These are phyloP conservation scores for Aspergillus funiculosus DNA, from an alignment of 495 filamentous ascomycete species.

Conservation along the genomic window DNA sequence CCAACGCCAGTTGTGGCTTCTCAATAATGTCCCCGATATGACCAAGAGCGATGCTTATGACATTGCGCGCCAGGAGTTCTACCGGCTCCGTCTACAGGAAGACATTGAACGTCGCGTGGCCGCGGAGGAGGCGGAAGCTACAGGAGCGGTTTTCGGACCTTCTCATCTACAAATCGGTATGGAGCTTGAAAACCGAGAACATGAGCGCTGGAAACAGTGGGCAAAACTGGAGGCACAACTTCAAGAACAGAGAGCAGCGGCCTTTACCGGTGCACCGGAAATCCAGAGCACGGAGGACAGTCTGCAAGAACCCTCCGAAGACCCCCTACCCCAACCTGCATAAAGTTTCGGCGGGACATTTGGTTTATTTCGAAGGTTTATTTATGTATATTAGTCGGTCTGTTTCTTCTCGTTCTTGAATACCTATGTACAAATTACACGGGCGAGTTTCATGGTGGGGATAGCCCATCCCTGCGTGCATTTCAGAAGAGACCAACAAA, in stretches of 20 bases:
- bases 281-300: constrained; percentile 16
- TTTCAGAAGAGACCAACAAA: too few species aligned
- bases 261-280: constrained; percentile 33
- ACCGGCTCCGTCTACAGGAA: constrained; percentile 69
- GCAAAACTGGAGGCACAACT: constrained; percentile 51
- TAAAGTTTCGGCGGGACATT: constrained; percentile 4
- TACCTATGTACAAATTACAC: background rate
- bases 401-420: constrained; percentile 9
- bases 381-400: constrained; percentile 34
- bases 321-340: background rate
- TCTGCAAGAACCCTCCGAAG: background rate
- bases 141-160: constrained; percentile 82
- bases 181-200: constrained; percentile 70
- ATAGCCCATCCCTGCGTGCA: too few species aligned
- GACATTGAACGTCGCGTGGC: constrained; percentile 82
- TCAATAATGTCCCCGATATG: constrained; percentile 57
- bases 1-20: constrained; percentile 82
- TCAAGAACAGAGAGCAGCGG: constrained; percentile 24
- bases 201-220: constrained; percentile 78
- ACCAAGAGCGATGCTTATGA: constrained; percentile 73
- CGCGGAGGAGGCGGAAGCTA: constrained; percentile 77
- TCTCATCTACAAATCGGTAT: constrained; percentile 67
- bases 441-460: background rate
- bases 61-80: constrained; percentile 83
- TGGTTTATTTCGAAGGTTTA: constrained; percentile 20